Evolutionary conservation across 805 yeast genomes (phyloP).

Genomic region (Starmerella scarabaei): DNA sequence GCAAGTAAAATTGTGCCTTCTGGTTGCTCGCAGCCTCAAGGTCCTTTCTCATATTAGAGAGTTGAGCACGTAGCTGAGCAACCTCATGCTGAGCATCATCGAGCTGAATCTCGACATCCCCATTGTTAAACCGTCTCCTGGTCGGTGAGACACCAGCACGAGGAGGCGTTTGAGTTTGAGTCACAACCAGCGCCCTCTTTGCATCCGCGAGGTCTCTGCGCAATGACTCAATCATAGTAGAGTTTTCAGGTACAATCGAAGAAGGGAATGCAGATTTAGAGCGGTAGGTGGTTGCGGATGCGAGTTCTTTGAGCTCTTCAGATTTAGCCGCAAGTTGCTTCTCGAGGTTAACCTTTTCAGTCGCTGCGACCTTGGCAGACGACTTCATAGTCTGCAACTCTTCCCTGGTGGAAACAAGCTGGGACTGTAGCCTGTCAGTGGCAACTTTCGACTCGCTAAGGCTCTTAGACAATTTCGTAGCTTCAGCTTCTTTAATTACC

Average conservation of each 20-base stretch:
- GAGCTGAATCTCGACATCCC: conserved; percentile 12
- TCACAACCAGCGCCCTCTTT: conserved; percentile 1
- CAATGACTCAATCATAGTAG: not conserved
- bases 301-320: not conserved
- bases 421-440: not conserved
- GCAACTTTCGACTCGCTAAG: not conserved
- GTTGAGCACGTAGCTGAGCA: conserved; percentile 9
- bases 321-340: conserved; percentile 3
- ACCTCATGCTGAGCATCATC: conserved; percentile 7
- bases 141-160: not conserved
- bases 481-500: conserved; percentile 9
- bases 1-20: conserved; percentile 4
- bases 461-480: not conserved
- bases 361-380: not conserved
- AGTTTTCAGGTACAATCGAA: not conserved
- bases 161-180: conserved; percentile 4
- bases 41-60: conserved; percentile 5
- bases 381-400: not conserved
- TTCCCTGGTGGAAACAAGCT: not conserved
- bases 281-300: not conserved
- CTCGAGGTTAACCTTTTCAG: conserved; percentile 1
- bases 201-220: conserved; percentile 5
- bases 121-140: conserved; percentile 3
- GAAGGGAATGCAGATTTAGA: not conserved
- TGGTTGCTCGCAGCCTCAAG: conserved; percentile 7